Base-by-base conservation (phyloP, 805 yeast genomes). In the Teunomyces lycoperdinae region DNA sequence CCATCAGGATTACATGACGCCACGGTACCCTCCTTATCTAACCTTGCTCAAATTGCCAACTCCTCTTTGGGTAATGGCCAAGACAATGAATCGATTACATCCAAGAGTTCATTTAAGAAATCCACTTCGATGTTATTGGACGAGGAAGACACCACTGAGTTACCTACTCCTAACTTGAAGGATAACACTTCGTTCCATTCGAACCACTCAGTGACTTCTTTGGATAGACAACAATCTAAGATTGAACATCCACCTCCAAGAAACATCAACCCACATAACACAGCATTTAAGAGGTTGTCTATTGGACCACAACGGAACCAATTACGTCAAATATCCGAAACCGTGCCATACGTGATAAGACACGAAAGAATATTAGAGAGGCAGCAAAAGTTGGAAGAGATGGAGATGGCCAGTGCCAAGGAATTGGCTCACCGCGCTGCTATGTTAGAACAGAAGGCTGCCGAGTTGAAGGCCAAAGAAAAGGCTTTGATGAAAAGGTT, bases 311-410 rank as follows among this genome's bases (percentile, higher is more conserved):
- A 73, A 55, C 78, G 88, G 53, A 76, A 76, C 54, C 87, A 85
- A 65, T 70, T 87, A 54, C 76, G 95, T 61, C 87, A 84, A 60
- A 82, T 87, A 47, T 84, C 90, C 38, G 92, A 86, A 60, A 87
- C 94, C 1, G 88, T 87, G 20, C 95, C 95, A n/a, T 87, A 87
- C 56, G 85, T 86, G 30, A 70, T 87, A 52, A 79, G 88, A 61
- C 92, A 87, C 63, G 92, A 87, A 64, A 78, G 85, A 48, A 78
- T 87, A 48, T 67, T 82, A 54, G 84, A 85, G 45, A 83, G 87
- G 64, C 91, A 87, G 60, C 88, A 83, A 49, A 87, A 84, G 67
- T 69, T 87, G 44, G 91, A 87, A 62, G 89, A 87, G 56, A 68
- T 87, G 67, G 95, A 87, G 63, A 84, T 84, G 58, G 85, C 84